Base-by-base conservation (phyloP, 306 rosid species). In the Quillaja saponaria region DNA sequence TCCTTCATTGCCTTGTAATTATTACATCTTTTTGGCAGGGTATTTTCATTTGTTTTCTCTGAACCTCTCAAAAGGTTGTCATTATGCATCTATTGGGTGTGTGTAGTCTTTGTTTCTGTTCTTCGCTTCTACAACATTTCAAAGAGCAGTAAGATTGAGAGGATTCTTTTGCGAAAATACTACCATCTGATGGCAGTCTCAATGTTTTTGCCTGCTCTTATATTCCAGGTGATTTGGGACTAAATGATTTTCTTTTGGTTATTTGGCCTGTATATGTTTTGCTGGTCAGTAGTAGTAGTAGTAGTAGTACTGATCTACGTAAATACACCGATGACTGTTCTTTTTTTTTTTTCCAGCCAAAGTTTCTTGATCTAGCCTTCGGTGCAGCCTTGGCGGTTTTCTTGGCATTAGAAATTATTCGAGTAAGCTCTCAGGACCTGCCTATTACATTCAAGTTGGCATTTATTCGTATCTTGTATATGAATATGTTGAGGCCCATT, bases 151-250 rank as follows among this genome's bases (percentile, higher is more conserved):
- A 92, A 74, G 89, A 78, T 84, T 25, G 98, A 92, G 88, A 88
- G 96, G 51, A 92, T 92, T 84, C 94, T 92, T 74, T 80, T 92
- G 69, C 87, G 96, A 42, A 92, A 89, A 58, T 92, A 92, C 81
- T 92, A 89, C 77, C 99, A 92, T 78, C 77, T 92, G 60, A 69
- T 92, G 92, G 99, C 99, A 53, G 99, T 92, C 58, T 84, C 51
- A 40, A 92, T 92, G 96, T 92, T 92, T 83, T 52, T 77, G 59
- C 98, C 98, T 70, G 98, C 98, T 66, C 94, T 92, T 65, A 75
- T 92, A 75, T 89, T 80, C 76, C 99, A 89, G 96, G 99, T 92
- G 72, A 80, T 66, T 71, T 66, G 53, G 71, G 58, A 67, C 45
- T 57, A 67, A 59, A 35, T 6, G 52, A 19, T 42, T 61, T 55